Evolutionary conservation across 495 filamentous ascomycete species (phyloP).

Genomic region (Tuber microsphaerosporum): DNA sequence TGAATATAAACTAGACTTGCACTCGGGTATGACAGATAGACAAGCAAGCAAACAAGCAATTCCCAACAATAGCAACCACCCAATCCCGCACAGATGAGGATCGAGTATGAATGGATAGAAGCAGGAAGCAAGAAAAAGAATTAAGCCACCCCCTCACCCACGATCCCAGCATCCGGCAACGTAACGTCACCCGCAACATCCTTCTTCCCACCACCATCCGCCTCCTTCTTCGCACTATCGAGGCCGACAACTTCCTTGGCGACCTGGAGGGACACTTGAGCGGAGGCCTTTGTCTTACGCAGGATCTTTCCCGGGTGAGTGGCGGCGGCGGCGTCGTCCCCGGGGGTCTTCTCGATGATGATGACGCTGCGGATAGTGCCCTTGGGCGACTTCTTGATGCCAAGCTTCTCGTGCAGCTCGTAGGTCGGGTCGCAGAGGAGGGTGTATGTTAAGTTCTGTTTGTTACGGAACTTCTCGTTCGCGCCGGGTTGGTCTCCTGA

Average conservation of each 20-base stretch:
- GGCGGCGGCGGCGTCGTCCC: conserved; percentile 2
- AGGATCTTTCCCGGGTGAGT: conserved; percentile 25
- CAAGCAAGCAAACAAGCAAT: background rate
- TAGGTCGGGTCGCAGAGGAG: conserved; percentile 74
- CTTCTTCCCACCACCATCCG: conserved; percentile 16
- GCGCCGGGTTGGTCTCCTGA: conserved; percentile 77
- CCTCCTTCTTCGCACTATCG: conserved; percentile 47
- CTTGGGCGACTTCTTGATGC: conserved; percentile 61
- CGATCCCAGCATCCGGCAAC: conserved; percentile 11
- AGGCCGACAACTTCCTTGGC: conserved; percentile 37
- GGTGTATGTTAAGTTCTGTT: conserved; percentile 79
- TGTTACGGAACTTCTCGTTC: conserved; percentile 83
- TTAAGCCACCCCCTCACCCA: conserved; percentile 14
- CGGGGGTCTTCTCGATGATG: conserved; percentile 62
- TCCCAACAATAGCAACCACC: background rate
- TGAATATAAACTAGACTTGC: background rate
- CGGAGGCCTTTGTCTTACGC: conserved; percentile 28
- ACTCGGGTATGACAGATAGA: background rate
- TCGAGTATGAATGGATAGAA: background rate
- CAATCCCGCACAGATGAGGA: background rate
- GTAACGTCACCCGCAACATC: conserved; percentile 29
- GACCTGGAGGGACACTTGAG: conserved; percentile 26
- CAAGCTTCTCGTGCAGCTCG: conserved; percentile 66
- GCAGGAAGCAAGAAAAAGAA: background rate
- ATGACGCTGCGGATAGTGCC: conserved; percentile 83